Conservation (phyloP, 371 early-diverging fungal species). For the Rhizopus sp. region DNA sequence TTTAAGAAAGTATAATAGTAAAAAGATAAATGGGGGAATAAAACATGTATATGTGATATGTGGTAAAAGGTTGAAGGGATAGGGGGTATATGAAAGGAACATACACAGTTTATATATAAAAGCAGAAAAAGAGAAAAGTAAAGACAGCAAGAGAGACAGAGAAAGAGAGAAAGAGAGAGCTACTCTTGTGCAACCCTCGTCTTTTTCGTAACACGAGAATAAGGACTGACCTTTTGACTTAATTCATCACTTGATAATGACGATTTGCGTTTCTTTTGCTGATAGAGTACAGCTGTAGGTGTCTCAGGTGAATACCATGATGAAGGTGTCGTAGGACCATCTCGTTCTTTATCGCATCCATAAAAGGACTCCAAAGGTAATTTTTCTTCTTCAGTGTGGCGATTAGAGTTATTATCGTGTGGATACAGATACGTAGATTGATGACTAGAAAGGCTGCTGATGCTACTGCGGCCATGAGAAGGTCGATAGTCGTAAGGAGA, state of each 20-base stretch:
- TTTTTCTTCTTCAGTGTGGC: conserved; percentile 1
- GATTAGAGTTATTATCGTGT: conserved; percentile 7
- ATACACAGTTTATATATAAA: no score
- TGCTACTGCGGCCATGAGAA: conserved; percentile 15
- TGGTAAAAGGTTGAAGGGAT: no score
- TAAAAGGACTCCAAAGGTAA: background rate
- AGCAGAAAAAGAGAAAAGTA: no score
- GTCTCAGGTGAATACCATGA: conserved; percentile 31
- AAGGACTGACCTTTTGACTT: background rate
- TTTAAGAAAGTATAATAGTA: no score
- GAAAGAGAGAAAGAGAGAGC: background rate
- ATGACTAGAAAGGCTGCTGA: conserved; percentile 25
- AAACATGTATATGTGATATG: no score
- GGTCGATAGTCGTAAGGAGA: conserved; percentile 10
- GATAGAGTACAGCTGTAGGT: conserved; percentile 23
- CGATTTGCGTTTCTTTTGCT: conserved; percentile 15
- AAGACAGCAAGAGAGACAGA: background rate
- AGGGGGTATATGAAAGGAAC: no score
- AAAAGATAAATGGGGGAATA: no score
- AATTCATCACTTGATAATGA: conserved; percentile 1
- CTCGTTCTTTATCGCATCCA: background rate
- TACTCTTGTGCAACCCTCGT: background rate
- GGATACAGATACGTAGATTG: conserved; percentile 18
- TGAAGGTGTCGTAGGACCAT: conserved; percentile 21
- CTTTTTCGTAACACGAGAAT: background rate